Percentiles rank a stretch among this genome's conserved stretches.
Conservation (phyloP, 2,329 filamentous ascomycete genomes). For the Podosphaera xanthii region DNA sequence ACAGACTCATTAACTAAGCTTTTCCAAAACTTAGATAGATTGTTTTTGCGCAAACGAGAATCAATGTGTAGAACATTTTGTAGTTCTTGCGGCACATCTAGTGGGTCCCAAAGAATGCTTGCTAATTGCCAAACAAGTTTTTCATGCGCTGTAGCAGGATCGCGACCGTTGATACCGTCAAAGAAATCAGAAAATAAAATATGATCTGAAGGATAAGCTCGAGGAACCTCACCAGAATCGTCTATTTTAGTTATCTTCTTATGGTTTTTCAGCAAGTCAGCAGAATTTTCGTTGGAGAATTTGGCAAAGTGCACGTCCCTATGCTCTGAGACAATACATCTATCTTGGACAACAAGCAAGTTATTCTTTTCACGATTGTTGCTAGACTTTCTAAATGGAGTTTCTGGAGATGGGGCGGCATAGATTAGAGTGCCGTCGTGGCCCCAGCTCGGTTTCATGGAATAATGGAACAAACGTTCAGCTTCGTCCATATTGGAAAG, state of each 20-base stretch:
- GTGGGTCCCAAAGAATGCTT: constrained; percentile 65
- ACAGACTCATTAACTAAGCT: constrained; percentile 39
- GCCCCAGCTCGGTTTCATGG: constrained; percentile 60
- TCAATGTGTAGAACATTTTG: constrained; percentile 17
- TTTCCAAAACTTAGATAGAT: constrained; percentile 44
- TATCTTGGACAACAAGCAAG: constrained; percentile 29
- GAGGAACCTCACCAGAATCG: constrained; percentile 34
- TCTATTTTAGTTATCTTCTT: constrained; percentile 30
- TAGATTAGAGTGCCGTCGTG: constrained; percentile 52
- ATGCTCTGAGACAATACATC: constrained; percentile 36
- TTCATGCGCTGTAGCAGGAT: constrained; percentile 34
- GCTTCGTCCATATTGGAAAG: constrained; percentile 34
- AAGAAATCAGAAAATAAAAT: constrained; percentile 28
- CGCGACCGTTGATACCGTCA: constrained; percentile 18
- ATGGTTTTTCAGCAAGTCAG: constrained; percentile 31
- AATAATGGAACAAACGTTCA: constrained; percentile 46
- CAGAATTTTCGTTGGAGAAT: constrained; percentile 35
- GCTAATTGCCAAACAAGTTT: constrained; percentile 66
- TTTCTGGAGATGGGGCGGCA: constrained; percentile 22
- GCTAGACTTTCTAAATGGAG: constrained; percentile 13
- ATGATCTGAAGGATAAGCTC: constrained; percentile 24
- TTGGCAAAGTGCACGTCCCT: constrained; percentile 42
- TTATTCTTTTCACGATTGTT: constrained; percentile 18
- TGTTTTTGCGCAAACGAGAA: constrained; percentile 29
- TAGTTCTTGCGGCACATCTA: constrained; percentile 23